These are phyloP conservation scores for Knoxdaviesia capensis DNA, from an alignment of 2,329 filamentous ascomycete species.

Conservation along the genomic window DNA sequence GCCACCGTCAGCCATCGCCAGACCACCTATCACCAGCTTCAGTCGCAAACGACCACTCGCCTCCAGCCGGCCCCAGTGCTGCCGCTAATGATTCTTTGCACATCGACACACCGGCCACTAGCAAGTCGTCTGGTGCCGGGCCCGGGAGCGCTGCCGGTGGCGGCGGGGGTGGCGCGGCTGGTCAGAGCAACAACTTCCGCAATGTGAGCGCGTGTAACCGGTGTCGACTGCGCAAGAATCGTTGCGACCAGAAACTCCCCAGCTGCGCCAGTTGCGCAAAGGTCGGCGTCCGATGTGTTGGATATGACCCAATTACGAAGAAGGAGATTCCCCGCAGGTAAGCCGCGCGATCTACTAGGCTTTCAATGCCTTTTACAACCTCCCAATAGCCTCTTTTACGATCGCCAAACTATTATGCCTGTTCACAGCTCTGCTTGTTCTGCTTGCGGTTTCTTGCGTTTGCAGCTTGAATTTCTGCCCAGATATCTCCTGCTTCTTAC, in stretches of 20 bases:
- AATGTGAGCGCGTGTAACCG: constrained; percentile 91
- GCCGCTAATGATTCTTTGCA: constrained; percentile 4
- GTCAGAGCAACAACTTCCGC: constrained; percentile 49
- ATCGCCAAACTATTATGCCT: too few relatives aligned
- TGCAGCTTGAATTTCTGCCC: neutral
- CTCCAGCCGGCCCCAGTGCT: constrained; percentile 13
- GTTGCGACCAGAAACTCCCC: constrained; percentile 82
- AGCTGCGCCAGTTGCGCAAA: constrained; percentile 86
- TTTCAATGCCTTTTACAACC: too few relatives aligned
- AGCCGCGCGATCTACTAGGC: constrained; percentile 11
- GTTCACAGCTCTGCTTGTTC: neutral
- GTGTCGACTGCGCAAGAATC: constrained; percentile 79
- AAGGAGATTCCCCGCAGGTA: constrained; percentile 83
- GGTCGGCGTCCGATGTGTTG: constrained; percentile 76
- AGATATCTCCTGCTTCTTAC: too few relatives aligned
- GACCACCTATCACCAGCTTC: constrained; percentile 20
- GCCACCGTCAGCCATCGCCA: constrained; percentile 32
- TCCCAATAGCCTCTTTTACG: too few relatives aligned
- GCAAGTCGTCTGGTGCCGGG: constrained; percentile 8
- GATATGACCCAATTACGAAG: constrained; percentile 93
- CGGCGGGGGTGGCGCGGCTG: constrained; percentile 10
- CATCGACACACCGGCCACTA: constrained; percentile 7
- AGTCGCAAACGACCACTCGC: constrained; percentile 15
- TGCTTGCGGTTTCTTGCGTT: neutral
- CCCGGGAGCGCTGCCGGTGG: constrained; percentile 17